Evolutionary conservation across 257 asterid genomes (phyloP), one percentile per base, ranked within the genome.

Genomic region (Scutellaria baicalensis): DNA sequence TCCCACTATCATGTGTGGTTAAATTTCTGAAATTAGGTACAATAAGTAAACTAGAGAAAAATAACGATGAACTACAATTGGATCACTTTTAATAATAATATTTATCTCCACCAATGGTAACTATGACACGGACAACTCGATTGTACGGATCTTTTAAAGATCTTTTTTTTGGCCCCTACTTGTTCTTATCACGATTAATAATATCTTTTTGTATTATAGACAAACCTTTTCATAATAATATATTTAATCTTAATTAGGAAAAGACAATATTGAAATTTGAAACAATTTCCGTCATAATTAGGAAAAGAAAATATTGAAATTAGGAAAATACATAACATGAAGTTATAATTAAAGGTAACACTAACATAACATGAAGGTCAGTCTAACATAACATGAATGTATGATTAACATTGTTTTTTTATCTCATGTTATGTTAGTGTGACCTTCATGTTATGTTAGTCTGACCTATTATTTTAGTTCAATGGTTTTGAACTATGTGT

Each of bases 1-100:
- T n/a, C 42, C 36, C 35, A 56, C 43, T 50, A 21, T 39, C 66
- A 54, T n/a, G n/a, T n/a, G n/a, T n/a, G 45, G 69, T 59, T 67
- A 55, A 20, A 31, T 64, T 64, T 73, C 70, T 11, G 73, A 73
- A 69, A 73, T 69, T 78, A 68, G 82, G 82, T 73, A 57, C 66
- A 64, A 50, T 2, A 16, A 57, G 12, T 70, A 38, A 70, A 70
- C 11, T 47, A 40, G 20, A 52, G 5, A n/a, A 52, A 6, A 59
- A 0, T 6, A 52, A 61, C 54, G 1, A 33, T 33, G 7, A 75
- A 43, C 38, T 9, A 69, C 35, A 39, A 42, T 43, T 10, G 23
- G 16, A 35, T 55, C 9, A 44, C 70, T 64, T 50, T 76, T 13
- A 56, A 23, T 38, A 18, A 48, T 60, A 69, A 51, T 63, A 44